Conservation (phyloP, 345 rosid species). For the Lagerstroemia speciosa region DNA sequence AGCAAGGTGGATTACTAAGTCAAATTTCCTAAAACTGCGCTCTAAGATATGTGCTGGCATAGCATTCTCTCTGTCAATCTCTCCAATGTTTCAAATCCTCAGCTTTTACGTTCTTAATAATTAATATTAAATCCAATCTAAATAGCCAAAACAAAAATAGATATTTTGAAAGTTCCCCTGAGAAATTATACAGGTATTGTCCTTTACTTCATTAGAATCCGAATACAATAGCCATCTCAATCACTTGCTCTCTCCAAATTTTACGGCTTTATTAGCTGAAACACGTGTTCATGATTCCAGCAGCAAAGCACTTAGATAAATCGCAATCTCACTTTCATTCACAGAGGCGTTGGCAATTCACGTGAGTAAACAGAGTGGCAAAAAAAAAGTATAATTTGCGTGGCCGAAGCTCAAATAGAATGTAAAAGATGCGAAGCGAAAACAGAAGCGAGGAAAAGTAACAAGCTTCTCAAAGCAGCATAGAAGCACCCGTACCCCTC, state of each 20-base stretch:
- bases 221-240: no score
- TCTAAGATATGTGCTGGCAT: neutral
- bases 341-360: neutral
- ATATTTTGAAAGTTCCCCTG: no score
- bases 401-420: no score
- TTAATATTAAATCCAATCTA: no score
- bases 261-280: neutral
- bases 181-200: neutral
- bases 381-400: neutral
- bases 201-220: neutral
- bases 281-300: neutral
- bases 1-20: neutral
- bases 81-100: neutral
- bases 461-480: neutral
- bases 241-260: neutral
- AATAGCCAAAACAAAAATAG: no score
- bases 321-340: neutral
- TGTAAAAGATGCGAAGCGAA: no score
- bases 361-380: neutral
- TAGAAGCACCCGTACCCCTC: slow-evolving; percentile 40
- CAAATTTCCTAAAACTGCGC: neutral
- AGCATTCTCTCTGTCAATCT: neutral
- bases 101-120: neutral
- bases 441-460: no score
- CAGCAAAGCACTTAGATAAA: neutral